phyloP scores from a whole-genome alignment of 768 basidiomycete genomes.

The Leccinum uliginosum region DNA sequence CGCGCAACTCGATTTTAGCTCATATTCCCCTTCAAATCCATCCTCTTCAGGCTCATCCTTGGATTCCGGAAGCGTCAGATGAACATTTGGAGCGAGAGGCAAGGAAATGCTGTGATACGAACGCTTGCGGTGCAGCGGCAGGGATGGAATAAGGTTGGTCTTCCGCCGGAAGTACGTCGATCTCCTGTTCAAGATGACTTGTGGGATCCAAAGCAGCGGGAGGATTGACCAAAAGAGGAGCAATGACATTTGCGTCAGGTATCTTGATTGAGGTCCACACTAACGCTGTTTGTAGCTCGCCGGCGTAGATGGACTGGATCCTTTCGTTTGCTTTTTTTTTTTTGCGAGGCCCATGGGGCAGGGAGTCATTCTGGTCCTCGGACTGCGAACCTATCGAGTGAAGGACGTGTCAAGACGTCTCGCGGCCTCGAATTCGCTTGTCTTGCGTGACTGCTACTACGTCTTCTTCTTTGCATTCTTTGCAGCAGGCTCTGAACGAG shows the following conservation, averaged over 20 bases:
- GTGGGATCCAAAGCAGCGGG: not conserved
- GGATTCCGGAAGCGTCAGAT: slow-evolving; percentile 31
- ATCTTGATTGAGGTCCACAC: slow-evolving; percentile 1
- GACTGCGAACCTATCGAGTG: slow-evolving; percentile 45
- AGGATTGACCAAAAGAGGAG: slow-evolving; percentile 6
- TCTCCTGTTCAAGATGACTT: slow-evolving; percentile 7
- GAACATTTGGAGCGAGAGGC: slow-evolving; percentile 20
- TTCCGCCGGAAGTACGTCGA: not conserved
- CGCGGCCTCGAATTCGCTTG: slow-evolving; percentile 1
- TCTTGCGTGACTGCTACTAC: slow-evolving; percentile 3
- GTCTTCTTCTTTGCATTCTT: not conserved
- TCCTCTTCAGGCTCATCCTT: slow-evolving; percentile 41
- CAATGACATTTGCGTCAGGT: slow-evolving; percentile 1
- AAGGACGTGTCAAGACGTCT: slow-evolving; percentile 12
- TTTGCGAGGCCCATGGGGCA: slow-evolving; percentile 12
- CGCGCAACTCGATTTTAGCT: slow-evolving; percentile 32
- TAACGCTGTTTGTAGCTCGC: slow-evolving; percentile 21
- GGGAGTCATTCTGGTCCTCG: slow-evolving; percentile 34
- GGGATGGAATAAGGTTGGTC: not conserved
- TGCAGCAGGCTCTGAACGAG: not conserved
- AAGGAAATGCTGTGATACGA: slow-evolving; percentile 35
- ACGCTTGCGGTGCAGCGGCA: slow-evolving; percentile 1
- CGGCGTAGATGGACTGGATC: slow-evolving; percentile 25
- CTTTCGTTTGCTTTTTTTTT: slow-evolving; percentile 9
- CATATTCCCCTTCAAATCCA: slow-evolving; percentile 51